Evolutionary conservation across 495 filamentous ascomycete species (phyloP).

Genomic region (Zalerion maritima): DNA sequence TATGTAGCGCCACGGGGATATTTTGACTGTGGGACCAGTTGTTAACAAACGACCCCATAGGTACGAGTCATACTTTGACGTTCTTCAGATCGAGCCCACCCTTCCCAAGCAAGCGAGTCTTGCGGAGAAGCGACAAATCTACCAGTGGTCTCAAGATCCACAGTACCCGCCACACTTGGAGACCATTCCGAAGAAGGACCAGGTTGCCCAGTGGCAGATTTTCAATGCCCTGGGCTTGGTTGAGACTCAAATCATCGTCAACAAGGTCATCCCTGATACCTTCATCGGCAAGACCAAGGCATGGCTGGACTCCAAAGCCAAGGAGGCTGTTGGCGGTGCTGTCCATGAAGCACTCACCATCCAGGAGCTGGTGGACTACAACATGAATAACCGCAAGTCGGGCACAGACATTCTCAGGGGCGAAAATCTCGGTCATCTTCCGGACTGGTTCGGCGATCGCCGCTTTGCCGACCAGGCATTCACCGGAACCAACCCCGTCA

Average conservation of each 20-base stretch:
- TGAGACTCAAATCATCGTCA: constrained; percentile 18
- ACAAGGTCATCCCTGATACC: constrained; percentile 19
- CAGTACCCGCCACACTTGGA: constrained; percentile 24
- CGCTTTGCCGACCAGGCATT: constrained; percentile 35
- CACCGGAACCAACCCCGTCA: constrained; percentile 34
- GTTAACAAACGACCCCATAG: no score
- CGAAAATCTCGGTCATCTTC: constrained; percentile 26
- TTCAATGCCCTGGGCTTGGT: constrained; percentile 19
- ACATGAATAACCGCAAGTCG: constrained; percentile 18
- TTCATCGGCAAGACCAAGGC: constrained; percentile 17
- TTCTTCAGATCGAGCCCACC: constrained; percentile 19
- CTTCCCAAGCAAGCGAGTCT: constrained; percentile 16
- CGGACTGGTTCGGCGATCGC: constrained; percentile 36
- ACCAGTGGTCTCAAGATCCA: constrained; percentile 15
- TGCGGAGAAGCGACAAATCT: constrained; percentile 17
- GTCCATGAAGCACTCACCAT: constrained; percentile 21
- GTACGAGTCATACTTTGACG: constrained; percentile 21
- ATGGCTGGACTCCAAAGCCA: constrained; percentile 13
- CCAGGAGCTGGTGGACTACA: constrained; percentile 25
- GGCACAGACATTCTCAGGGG: constrained; percentile 24
- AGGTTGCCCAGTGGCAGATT: constrained; percentile 12
- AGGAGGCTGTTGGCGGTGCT: constrained; percentile 14
- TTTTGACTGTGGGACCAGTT: no score
- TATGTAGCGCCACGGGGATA: no score
- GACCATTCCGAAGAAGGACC: constrained; percentile 12